phyloP scores from a whole-genome alignment of 805 yeast genomes.

The Yarrowia sp. region DNA sequence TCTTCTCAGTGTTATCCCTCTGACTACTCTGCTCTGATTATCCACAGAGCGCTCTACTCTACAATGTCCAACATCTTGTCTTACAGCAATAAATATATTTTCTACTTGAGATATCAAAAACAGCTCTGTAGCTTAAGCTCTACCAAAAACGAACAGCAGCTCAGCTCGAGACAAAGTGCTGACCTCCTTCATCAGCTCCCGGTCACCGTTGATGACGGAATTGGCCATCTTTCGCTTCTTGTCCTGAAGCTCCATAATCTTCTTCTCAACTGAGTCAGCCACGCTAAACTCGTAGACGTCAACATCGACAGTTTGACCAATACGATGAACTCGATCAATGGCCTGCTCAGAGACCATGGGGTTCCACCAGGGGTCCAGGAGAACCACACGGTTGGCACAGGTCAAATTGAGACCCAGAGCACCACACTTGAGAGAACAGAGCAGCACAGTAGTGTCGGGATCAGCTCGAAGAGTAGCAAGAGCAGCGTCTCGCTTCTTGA shows the following conservation, averaged over 20 bases:
- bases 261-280: conserved; percentile 54
- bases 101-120: neutral
- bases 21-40: too few species aligned
- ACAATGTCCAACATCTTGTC: too few species aligned
- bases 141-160: conserved; percentile 44
- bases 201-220: conserved; percentile 48
- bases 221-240: conserved; percentile 51
- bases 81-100: conserved; percentile 4
- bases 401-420: conserved; percentile 57
- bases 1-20: too few species aligned
- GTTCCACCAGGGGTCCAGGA: conserved; percentile 61
- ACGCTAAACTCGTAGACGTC: conserved; percentile 56
- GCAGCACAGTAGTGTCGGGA: conserved; percentile 47
- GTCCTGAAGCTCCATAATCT: conserved; percentile 51
- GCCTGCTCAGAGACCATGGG: conserved; percentile 61
- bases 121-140: neutral
- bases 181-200: conserved; percentile 40
- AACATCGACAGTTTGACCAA: conserved; percentile 57
- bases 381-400: conserved; percentile 54
- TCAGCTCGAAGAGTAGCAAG: conserved; percentile 49
- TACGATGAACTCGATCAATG: conserved; percentile 58
- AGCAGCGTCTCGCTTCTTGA: conserved; percentile 48
- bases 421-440: conserved; percentile 56
- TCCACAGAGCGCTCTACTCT: too few species aligned
- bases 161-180: conserved; percentile 46